These are phyloP conservation scores for Colletotrichum cereale DNA, from an alignment of 2,329 filamentous ascomycete genomes.

Conservation along the genomic window DNA sequence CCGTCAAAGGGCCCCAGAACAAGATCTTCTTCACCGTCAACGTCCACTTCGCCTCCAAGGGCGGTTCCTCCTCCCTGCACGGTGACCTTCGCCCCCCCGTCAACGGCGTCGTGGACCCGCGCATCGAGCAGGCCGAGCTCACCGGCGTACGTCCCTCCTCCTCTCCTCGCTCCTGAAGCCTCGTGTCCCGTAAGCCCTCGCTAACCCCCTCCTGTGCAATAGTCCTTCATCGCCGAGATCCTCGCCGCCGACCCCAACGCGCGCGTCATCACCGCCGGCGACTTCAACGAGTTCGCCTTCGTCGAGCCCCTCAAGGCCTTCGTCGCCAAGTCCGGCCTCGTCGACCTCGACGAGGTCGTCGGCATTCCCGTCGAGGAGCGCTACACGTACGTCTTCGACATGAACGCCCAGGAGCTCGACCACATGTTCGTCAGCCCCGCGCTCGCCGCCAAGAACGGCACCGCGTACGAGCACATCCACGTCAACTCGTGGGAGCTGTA, in stretches of 20 bases:
- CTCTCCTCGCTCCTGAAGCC: background rate
- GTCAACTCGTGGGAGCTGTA: slow-evolving; percentile 76
- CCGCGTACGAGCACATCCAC: slow-evolving; percentile 75
- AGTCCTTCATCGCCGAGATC: slow-evolving; percentile 69
- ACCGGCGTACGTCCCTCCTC: slow-evolving; percentile 62
- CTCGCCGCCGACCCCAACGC: slow-evolving; percentile 68
- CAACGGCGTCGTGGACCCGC: slow-evolving; percentile 71
- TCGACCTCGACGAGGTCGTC: slow-evolving; percentile 72
- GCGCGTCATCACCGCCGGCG: slow-evolving; percentile 71
- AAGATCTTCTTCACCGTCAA: slow-evolving; percentile 78
- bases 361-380: slow-evolving; percentile 67
- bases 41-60: slow-evolving; percentile 76
- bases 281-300: slow-evolving; percentile 80
- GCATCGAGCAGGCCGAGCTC: slow-evolving; percentile 67
- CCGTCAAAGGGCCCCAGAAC: slow-evolving; percentile 62
- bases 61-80: slow-evolving; percentile 72
- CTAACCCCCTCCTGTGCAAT: slow-evolving; percentile 33
- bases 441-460: slow-evolving; percentile 53
- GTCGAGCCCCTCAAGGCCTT: slow-evolving; percentile 71
- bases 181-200: background rate
- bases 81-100: slow-evolving; percentile 75
- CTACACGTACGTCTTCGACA: slow-evolving; percentile 79
- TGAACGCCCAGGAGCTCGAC: slow-evolving; percentile 77
- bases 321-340: slow-evolving; percentile 63
- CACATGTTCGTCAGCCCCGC: slow-evolving; percentile 75